Conservation (phyloP, 164 flowering plant species). For the Echeveria elegans region DNA sequence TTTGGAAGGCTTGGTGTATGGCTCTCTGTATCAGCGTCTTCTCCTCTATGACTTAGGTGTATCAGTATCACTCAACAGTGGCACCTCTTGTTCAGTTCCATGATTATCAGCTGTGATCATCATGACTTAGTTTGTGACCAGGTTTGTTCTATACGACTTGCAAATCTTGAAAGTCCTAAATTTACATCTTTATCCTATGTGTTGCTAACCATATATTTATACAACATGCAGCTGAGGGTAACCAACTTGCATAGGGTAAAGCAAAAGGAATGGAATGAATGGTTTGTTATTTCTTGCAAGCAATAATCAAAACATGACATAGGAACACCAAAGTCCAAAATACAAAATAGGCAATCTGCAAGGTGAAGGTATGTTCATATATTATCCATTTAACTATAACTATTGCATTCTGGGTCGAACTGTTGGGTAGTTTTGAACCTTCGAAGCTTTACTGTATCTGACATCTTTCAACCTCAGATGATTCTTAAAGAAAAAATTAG, state of each 20-base stretch:
- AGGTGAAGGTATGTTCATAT: background rate
- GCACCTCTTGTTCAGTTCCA: slow-evolving; percentile 17
- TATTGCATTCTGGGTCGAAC: no score
- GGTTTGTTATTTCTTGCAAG: slow-evolving; percentile 39
- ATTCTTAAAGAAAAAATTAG: no score
- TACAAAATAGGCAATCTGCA: background rate
- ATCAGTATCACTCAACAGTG: slow-evolving; percentile 21
- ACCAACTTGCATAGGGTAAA: background rate
- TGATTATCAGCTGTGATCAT: slow-evolving; percentile 18
- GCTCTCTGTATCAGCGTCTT: slow-evolving; percentile 25
- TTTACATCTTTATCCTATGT: background rate
- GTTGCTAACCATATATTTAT: background rate
- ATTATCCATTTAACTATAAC: no score
- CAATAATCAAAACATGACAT: slow-evolving; percentile 12
- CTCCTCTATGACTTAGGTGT: slow-evolving; percentile 16
- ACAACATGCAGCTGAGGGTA: background rate
- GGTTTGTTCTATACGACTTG: background rate
- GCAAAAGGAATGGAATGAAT: slow-evolving; percentile 11
- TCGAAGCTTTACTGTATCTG: background rate
- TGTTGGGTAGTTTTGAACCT: background rate
- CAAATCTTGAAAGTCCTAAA: background rate
- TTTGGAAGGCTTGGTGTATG: background rate
- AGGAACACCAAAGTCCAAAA: background rate
- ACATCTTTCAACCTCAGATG: background rate
- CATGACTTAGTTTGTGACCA: slow-evolving; percentile 6